These are phyloP conservation scores for Hordeum marinum DNA, from an alignment of 176 grass and related monocot genomes.

Conservation along the genomic window DNA sequence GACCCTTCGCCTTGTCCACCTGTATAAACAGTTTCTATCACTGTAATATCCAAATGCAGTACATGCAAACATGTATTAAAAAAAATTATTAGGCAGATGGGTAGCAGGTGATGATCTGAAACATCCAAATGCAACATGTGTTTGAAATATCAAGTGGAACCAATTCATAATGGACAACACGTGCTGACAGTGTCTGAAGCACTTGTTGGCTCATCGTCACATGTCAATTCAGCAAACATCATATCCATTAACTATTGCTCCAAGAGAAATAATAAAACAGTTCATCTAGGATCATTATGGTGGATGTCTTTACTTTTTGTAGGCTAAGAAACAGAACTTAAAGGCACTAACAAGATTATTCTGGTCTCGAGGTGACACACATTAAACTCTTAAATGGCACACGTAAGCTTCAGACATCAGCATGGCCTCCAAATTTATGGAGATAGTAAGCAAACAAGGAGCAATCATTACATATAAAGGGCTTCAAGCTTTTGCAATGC, in stretches of 20 bases:
- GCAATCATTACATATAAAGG: not conserved
- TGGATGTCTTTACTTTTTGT: not conserved
- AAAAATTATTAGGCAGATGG: not conserved
- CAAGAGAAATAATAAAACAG: not conserved
- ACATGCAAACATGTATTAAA: not conserved
- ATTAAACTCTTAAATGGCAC: not conserved
- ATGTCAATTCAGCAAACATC: not conserved
- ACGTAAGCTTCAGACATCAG: not conserved
- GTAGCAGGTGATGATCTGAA: conserved; percentile 6
- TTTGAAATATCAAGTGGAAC: not conserved
- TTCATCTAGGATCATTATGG: not conserved
- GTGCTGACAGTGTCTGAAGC: not conserved
- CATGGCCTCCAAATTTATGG: not conserved
- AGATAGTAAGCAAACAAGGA: conserved; percentile 12
- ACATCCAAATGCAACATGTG: conserved; percentile 8
- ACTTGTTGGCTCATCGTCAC: not conserved
- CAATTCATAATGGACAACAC: not conserved
- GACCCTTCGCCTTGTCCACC: conserved; percentile 56
- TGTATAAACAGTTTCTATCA: conserved; percentile 31
- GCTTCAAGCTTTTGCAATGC: not conserved
- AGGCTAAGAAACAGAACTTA: conserved; percentile 16
- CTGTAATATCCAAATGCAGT: not conserved
- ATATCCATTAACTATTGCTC: not conserved
- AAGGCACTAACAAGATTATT: not conserved
- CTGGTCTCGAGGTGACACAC: not conserved